A percentile compares a stretch with the other conserved stretches of the same genome.
Evolutionary conservation across 2,329 filamentous ascomycete species (phyloP).

Genomic region (Colletotrichum musicola): DNA sequence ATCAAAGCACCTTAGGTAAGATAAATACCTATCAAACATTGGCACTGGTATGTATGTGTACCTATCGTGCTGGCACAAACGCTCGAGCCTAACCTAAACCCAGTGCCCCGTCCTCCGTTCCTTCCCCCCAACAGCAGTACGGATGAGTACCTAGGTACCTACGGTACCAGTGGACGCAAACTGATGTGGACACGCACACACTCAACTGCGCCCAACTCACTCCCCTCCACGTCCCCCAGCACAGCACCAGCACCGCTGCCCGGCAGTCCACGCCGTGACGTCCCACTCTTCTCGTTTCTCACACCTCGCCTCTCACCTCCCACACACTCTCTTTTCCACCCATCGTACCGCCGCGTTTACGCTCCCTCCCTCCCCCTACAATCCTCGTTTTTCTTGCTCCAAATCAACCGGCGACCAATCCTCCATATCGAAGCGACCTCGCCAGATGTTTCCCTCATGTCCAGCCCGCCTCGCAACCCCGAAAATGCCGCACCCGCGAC

Average conservation of each 20-base stretch:
- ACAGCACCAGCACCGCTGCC: neutral
- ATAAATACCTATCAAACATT: neutral
- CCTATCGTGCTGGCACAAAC: neutral
- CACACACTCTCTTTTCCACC: constrained; percentile 9
- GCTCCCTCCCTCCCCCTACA: constrained; percentile 29
- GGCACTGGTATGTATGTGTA: neutral
- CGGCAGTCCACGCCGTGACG: constrained; percentile 12
- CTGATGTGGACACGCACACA: neutral
- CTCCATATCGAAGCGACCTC: constrained; percentile 45
- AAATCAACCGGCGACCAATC: constrained; percentile 43
- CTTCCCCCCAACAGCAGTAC: too few relatives aligned
- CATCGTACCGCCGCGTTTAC: constrained; percentile 1
- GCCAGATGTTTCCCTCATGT: constrained; percentile 72
- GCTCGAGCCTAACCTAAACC: constrained; percentile 31
- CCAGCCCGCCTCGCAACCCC: constrained; percentile 61
- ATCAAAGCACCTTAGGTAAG: too few relatives aligned
- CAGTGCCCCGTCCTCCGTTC: neutral
- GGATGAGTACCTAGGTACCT: too few relatives aligned
- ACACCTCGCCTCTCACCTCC: constrained; percentile 11
- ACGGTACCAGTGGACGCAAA: too few relatives aligned
- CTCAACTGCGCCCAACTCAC: neutral
- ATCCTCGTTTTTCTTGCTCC: constrained; percentile 33
- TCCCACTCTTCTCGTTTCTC: constrained; percentile 31
- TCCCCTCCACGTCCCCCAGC: neutral
- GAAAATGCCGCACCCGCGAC: constrained; percentile 68